These are phyloP conservation scores for Schizonepeta tenuifolia DNA, from an alignment of 257 asterid species.

Conservation along the genomic window DNA sequence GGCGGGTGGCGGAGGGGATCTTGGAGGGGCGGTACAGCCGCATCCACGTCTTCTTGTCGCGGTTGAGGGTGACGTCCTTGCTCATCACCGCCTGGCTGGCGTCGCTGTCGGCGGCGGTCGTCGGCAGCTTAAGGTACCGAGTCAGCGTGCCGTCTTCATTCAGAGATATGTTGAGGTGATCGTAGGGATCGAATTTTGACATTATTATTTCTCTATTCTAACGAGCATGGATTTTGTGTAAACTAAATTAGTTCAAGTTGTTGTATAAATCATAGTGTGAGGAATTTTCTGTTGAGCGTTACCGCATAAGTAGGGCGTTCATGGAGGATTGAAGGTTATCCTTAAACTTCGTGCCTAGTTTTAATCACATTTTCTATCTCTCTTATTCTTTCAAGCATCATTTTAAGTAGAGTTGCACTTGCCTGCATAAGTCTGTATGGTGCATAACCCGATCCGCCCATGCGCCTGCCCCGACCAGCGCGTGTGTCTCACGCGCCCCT, in stretches of 20 bases:
- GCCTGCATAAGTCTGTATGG: too few species aligned
- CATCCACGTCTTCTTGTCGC: constrained; percentile 65
- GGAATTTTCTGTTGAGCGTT: constrained; percentile 4
- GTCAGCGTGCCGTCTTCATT: constrained; percentile 75
- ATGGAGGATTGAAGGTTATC: not conserved
- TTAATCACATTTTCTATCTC: too few species aligned
- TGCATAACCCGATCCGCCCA: too few species aligned
- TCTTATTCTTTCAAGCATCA: too few species aligned
- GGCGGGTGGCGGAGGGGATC: constrained; percentile 55
- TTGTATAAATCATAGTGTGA: constrained; percentile 10
- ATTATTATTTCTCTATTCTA: constrained; percentile 5
- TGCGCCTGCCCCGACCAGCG: too few species aligned
- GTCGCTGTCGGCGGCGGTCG: constrained; percentile 62
- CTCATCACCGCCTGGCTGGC: constrained; percentile 57
- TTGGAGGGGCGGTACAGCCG: constrained; percentile 78
- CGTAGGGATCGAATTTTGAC: constrained; percentile 84
- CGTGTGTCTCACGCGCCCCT: too few species aligned
- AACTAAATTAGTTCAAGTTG: not conserved
- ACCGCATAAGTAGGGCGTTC: constrained; percentile 16
- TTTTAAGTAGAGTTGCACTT: too few species aligned
- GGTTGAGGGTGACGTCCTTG: constrained; percentile 68
- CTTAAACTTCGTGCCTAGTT: constrained; percentile 31
- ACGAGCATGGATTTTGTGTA: not conserved
- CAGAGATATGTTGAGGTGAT: constrained; percentile 54
- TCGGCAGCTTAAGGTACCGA: constrained; percentile 66